Evolutionary conservation across 805 yeast species (phyloP), one percentile per base, ranked within the genome.

Genomic region (Ogataea allantospora): DNA sequence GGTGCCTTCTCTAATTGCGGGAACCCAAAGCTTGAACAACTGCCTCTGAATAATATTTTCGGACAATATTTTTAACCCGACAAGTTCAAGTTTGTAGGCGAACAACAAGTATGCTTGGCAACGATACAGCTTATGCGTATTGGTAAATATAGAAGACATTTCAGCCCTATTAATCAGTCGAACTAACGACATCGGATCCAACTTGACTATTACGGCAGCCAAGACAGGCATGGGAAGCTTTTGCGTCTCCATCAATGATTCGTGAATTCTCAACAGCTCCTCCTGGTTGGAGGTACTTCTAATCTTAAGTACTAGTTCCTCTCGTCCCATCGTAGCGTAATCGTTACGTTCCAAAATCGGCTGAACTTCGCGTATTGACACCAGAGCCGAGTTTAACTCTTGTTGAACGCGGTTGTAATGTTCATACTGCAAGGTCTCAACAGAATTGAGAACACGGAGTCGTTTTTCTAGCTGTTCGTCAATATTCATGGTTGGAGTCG

Each of bases 1-100:
- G 15, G 9, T 14, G 4, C 42, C 32, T 2, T 27, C 8, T 7
- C 25, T 35, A 1, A 53, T 44, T 1, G 46, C 35, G 0, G 54
- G 52, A 14, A 58, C 26, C 63, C 61, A 60, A 6, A 32, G n/a
- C 7, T 37, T 22, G 2, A 34, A 30, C 11, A 57, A 33, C 18
- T 40, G 27, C 21, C 42, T 33, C 3, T 45, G 35, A 0, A 55
- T 35, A 1, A 55, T 40, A 2, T 27, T 30, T n/a, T 43, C 37
- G 1, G 55, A 38, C 24, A 49, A 20, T 7, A 40, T 30, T 20
- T 31, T 38, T 17, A 46, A 40, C 6, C 46, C 46, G 8, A 55
- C 15, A 35, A 50, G 48, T 27, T 49, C 49, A 27, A 46, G 52
- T 9, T 58, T 47, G 6, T 55, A 53, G 1, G 57, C 49, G 9